Base-by-base conservation (phyloP, 2,329 filamentous ascomycete genomes). In the Colletotrichum musae region DNA sequence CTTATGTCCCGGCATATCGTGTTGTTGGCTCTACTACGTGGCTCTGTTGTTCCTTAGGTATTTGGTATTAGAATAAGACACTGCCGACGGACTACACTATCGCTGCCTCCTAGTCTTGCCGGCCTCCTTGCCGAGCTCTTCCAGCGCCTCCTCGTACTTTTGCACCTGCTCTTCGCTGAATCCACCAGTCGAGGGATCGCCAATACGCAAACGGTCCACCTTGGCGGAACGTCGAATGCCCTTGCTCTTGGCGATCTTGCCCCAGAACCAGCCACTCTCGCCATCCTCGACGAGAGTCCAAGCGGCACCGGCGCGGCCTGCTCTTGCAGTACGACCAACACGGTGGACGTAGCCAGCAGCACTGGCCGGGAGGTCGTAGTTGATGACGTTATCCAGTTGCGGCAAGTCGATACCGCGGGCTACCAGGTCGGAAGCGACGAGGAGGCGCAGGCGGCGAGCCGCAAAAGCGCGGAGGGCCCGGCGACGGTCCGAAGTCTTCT, bases 231-330 rank as follows among this genome's bases (percentile, higher is more conserved):
- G 81, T 64, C 81, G 79, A 15, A 88, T 77, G 7, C 88, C 83
- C 66, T 81, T 78, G 5, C 91, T 84, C 15, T 85, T 86, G 26
- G 90, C 92, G 71, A 98, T 91, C 74, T 93, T 92, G 68, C 92
- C 92, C 88, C 93, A 94, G 81, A 98, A 99, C 95, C 96, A 97
- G 52, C 92, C 89, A 24, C 91, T 94, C 81, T 99, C 95, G 3
- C 88, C 87, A 74, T 94, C 92, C 4, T 91, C 92, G 57, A 97
- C 91, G 13, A 99, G 82, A 0, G 94, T 97, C 93, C 94, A 97
- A 0, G 95, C 94, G 56, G 90, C 86, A 1, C 95, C 95, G 1
- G 82, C 73, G 63, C 90, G 89, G 1, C 93, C 94, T 0, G 94
- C 96, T 77, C 95, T 88, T 0, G 95, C 95, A 1, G 95, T 98